These are phyloP conservation scores for Shiraia sp. DNA, from an alignment of 2,329 filamentous ascomycete species.

Conservation along the genomic window DNA sequence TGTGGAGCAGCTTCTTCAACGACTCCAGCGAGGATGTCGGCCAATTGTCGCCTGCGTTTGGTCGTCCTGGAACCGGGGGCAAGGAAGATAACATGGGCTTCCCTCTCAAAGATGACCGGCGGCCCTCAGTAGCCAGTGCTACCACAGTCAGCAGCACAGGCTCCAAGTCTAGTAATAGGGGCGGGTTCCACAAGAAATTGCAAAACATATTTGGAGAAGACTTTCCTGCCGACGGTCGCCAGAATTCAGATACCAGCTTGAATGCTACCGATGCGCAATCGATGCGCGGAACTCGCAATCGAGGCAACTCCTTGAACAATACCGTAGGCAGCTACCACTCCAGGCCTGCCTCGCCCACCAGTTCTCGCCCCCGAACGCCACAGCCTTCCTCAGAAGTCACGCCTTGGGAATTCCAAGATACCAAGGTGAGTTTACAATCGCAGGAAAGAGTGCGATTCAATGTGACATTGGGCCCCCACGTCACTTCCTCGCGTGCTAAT, in stretches of 20 bases:
- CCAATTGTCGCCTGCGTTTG: constrained; percentile 71
- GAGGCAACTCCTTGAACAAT: constrained; percentile 81
- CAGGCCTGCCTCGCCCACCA: constrained; percentile 70
- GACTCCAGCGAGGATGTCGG: constrained; percentile 72
- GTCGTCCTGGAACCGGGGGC: constrained; percentile 59
- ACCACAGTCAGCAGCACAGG: constrained; percentile 85
- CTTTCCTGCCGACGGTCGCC: constrained; percentile 64
- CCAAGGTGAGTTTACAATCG: constrained; percentile 66
- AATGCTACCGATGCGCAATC: constrained; percentile 60
- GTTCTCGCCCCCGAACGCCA: constrained; percentile 80
- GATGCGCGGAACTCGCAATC: constrained; percentile 68
- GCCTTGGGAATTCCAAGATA: constrained; percentile 94
- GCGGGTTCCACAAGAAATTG: constrained; percentile 74
- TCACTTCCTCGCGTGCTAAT: constrained; percentile 13
- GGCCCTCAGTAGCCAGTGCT: constrained; percentile 86
- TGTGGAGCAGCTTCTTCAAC: constrained; percentile 68
- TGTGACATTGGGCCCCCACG: background rate
- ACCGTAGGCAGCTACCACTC: constrained; percentile 56
- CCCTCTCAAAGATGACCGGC: constrained; percentile 65
- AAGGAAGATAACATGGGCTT: constrained; percentile 53
- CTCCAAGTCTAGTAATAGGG: constrained; percentile 72
- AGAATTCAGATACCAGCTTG: constrained; percentile 74
- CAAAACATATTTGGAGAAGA: constrained; percentile 94
- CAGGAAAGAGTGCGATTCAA: no score
- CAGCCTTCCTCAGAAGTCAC: constrained; percentile 90